Base-by-base conservation (phyloP, 106 monocot genomes). In the Platanthera guangdongensis region DNA sequence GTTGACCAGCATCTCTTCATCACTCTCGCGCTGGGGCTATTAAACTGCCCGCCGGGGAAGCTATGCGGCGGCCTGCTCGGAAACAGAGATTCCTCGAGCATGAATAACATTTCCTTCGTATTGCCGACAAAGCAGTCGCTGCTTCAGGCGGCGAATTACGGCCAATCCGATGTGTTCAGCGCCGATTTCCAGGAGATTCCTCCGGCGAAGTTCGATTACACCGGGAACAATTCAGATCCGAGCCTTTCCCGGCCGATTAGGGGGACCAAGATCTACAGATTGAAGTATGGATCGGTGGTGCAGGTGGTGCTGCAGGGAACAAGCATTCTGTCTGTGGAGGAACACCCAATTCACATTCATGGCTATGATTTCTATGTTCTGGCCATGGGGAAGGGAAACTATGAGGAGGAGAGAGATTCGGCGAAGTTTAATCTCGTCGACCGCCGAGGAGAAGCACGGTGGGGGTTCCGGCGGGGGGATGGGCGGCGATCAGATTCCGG, bases 271-370 rank as follows among this genome's bases (percentile, higher is more conserved):
- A 74, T 83, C 57, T 80, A 76, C 51, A 73, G 55, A 5, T 30
- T 92, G 7, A 81, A 77, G 74, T 92, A 71, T 22, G 86, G 86
- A 10, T 50, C 88, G 0, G 83, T 78, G 9, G 87, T 89, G 47
- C 83, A 92, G 52, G 28, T 92, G n/a, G 92, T 92, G 60, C 28
- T 89, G 64, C 92, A 92, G 77, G 92, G 76, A 32, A 92, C 92
- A 3, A 85, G 79, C 47, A 92, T 92, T 1, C 16, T 87, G 9
- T 63, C 62, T 1, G 83, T 72, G 0, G 92, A 92, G 77, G 81
- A 85, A 65, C 92, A 92, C 54, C 92, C 92, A 1, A 85, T 92
- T 28, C 92, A 92, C 74, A 74, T 92, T 30, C 92, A 92, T 18
- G 92, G 89, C 3, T 89, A 85, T 78, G 67, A 89, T 6, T 92